Evolutionary conservation across 768 basidiomycete species (phyloP), one percentile per base, ranked within the genome.

Genomic region (Rhodotorula graminis): DNA sequence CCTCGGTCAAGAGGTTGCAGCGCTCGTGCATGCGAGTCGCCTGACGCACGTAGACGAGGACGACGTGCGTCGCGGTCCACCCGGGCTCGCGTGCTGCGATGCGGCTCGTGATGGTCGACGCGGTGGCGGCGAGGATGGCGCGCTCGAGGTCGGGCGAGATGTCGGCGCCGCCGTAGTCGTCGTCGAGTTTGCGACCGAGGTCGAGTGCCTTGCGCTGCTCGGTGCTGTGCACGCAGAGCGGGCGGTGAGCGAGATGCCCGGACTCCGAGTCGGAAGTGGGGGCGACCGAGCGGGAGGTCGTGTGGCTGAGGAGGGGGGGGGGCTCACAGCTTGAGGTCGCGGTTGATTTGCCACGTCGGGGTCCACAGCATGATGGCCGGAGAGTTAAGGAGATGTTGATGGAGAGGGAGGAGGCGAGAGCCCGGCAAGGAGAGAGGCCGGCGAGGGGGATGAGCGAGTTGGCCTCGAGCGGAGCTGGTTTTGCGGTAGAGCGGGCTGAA

Each of bases 11-110:
- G 53, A 37, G 37, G 64, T 79, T 79, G 27, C 40, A 55, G 12
- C 58, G 27, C 29, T 61, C 44, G 40, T 79, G 66, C 10, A 66
- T 60, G 33, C 56, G n/a, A 3, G 63, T 66, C 25, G 76, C 61
- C 8, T 55, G 33, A 0, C 62, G 47, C 29, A 79, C 65, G 65
- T 59, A 79, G 19, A 67, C 66, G 47, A 69, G 64, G 65, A 78
- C 52, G 55, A 79, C 77, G 53, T 55, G 60, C 19, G 47, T 46
- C 23, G 75, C 72, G 23, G 72, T 67, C 73, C 73, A 79, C 21
- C 72, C 74, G 8, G 40, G 49, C 42, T 49, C 61, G 19, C 44
- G 11, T 1, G 57, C 1, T 42, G 55, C 53, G 56, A 75, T 75
- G 19, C 64, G 47, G 46, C 60, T 50, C 27, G 68, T 67, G 59